These are phyloP conservation scores for Penicillium salamii DNA, from an alignment of 495 filamentous ascomycete species.

Conservation along the genomic window DNA sequence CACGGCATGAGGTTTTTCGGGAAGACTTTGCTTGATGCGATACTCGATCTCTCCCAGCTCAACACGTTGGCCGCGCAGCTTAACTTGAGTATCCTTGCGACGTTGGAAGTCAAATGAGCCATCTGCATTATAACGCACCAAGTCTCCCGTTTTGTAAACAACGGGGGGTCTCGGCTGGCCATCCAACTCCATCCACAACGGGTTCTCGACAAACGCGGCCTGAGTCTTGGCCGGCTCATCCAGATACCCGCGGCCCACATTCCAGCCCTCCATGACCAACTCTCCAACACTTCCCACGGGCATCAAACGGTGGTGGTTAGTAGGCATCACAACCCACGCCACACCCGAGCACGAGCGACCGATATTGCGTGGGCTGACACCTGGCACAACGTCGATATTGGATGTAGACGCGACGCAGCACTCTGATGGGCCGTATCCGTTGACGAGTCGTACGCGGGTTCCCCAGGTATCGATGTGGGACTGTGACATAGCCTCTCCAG, in stretches of 20 bases:
- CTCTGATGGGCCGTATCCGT: slow-evolving; percentile 57
- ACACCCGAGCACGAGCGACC: slow-evolving; percentile 10
- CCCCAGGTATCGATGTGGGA: slow-evolving; percentile 44
- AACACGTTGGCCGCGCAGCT: slow-evolving; percentile 43
- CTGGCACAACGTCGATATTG: background rate
- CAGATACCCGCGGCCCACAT: slow-evolving; percentile 40
- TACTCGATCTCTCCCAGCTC: slow-evolving; percentile 42
- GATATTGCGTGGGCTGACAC: slow-evolving; percentile 7
- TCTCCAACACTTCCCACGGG: slow-evolving; percentile 44
- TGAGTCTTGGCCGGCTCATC: slow-evolving; percentile 33
- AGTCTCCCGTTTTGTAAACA: slow-evolving; percentile 37
- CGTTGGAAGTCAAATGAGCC: slow-evolving; percentile 25
- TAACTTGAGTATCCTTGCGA: slow-evolving; percentile 39
- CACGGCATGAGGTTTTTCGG: slow-evolving; percentile 7
- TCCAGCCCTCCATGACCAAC: slow-evolving; percentile 41
- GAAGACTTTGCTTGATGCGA: slow-evolving; percentile 15
- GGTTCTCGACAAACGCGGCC: slow-evolving; percentile 34
- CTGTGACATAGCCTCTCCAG: slow-evolving; percentile 43
- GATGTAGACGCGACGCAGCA: slow-evolving; percentile 19
- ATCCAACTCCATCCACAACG: slow-evolving; percentile 30
- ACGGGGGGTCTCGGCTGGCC: slow-evolving; percentile 7
- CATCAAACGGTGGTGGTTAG: slow-evolving; percentile 28
- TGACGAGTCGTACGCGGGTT: slow-evolving; percentile 38
- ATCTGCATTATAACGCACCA: slow-evolving; percentile 20
- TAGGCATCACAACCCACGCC: slow-evolving; percentile 37